Evolutionary conservation across 2,329 filamentous ascomycete genomes (phyloP).

Genomic region (Cadophora malorum): DNA sequence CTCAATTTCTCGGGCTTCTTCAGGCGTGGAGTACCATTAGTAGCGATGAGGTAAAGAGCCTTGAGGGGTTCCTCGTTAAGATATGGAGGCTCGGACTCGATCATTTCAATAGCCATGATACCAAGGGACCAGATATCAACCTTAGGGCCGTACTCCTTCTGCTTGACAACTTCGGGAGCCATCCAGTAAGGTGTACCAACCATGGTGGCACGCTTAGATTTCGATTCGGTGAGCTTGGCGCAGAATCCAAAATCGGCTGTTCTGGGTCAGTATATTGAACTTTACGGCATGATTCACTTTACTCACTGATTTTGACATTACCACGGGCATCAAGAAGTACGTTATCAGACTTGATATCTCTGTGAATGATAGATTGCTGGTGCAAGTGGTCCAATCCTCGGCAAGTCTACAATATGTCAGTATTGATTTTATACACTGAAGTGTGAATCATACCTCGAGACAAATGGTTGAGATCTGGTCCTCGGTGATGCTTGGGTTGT

Average conservation of each 20-base stretch:
- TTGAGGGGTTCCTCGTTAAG: conserved; percentile 98
- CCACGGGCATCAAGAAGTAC: conserved; percentile 92
- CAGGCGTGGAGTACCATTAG: conserved; percentile 92
- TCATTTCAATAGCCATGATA: conserved; percentile 99
- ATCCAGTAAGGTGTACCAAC: conserved; percentile 99
- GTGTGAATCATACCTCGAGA: conserved; percentile 72
- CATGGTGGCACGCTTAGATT: conserved; percentile 98
- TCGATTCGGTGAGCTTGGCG: conserved; percentile 95
- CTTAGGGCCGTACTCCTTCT: conserved; percentile 98
- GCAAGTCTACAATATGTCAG: conserved; percentile 72
- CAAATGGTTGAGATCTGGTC: conserved; percentile 98
- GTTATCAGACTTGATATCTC: conserved; percentile 99
- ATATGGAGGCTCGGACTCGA: conserved; percentile 97
- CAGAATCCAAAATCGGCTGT: conserved; percentile 99
- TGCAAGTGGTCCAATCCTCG: conserved; percentile 93
- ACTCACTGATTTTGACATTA: conserved; percentile 96
- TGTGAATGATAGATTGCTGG: conserved; percentile 95
- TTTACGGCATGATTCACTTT: conserved; percentile 5
- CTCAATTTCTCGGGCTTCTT: conserved; percentile 99
- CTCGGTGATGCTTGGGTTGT: conserved; percentile 91
- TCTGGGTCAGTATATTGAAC: conserved; percentile 45
- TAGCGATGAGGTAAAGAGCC: conserved; percentile 95
- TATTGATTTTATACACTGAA: not conserved
- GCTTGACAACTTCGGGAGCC: conserved; percentile 98
- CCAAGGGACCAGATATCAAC: conserved; percentile 99